Evolutionary conservation across 1,284 basidiomycete species (phyloP).

Genomic region (Exsudoporus floridanus): DNA sequence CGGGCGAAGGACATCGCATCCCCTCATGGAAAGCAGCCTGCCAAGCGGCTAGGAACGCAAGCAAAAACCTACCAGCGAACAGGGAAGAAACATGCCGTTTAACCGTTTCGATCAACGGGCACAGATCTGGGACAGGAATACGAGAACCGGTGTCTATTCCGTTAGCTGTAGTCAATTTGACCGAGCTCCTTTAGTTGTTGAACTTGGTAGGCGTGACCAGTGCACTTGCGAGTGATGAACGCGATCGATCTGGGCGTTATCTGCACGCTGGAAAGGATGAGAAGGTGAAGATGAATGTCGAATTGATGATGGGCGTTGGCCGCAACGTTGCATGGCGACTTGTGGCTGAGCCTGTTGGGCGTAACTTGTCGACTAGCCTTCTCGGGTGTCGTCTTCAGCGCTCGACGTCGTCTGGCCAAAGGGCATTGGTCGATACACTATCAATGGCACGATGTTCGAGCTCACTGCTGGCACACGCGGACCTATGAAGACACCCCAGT

Average conservation of each 20-base stretch:
- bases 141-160: constrained; percentile 1
- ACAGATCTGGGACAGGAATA: constrained; percentile 17
- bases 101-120: constrained; percentile 12
- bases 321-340: constrained; percentile 8
- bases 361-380: constrained; percentile 15
- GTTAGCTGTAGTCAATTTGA: constrained; percentile 6
- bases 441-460: constrained; percentile 10
- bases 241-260: constrained; percentile 9
- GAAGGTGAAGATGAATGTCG: not conserved
- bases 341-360: constrained; percentile 16
- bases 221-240: not conserved
- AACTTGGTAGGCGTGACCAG: not conserved
- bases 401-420: not conserved
- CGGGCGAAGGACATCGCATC: constrained; percentile 15
- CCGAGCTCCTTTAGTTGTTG: not conserved
- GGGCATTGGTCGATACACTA: constrained; percentile 23
- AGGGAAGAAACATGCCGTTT: constrained; percentile 12
- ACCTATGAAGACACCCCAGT: not conserved
- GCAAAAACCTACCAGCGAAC: constrained; percentile 13
- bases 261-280: constrained; percentile 1
- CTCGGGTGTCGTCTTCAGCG: constrained; percentile 12
- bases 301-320: constrained; percentile 12
- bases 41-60: constrained; percentile 23
- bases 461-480: constrained; percentile 3
- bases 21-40: constrained; percentile 29